Evolutionary conservation across 2,329 filamentous ascomycete genomes (phyloP), one percentile per base, ranked within the genome.

Genomic region (Cladosporium sp.): DNA sequence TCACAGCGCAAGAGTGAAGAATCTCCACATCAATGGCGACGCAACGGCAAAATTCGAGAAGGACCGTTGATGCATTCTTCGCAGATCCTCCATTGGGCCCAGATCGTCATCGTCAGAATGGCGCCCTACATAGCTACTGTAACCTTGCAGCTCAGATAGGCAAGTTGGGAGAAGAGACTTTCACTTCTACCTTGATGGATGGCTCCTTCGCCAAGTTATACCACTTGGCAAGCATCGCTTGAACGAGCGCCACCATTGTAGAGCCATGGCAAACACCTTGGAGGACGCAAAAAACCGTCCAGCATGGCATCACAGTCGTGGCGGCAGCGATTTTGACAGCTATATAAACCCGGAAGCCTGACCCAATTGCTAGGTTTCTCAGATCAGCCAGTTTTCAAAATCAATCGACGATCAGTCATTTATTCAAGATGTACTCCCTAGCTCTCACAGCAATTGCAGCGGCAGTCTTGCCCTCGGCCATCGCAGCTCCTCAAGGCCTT

Each of bases 221-320:
- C 22, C 28, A 55, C 52, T 55, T 55, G 52, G 52, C 52, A 55
- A 32, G 28, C 32, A 47, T 53, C 52, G 52, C 40, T 55, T 55
- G 19, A 13, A 24, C 10, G 28, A 17, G 25, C 39, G 51, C 51
- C 52, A 55, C 52, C 40, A 24, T 44, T 36, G 50, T 44, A 47
- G 40, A 47, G 40, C 25, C 52, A 55, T 45, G 52, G 52, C 52
- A 17, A 47, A 35, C 4, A 55, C 52, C 52, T 39, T 47, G 39
- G 37, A 25, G 52, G 32, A 36, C 32, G 35, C 45, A 40, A 47
- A 32, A 20, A 55, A 19, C n/a, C 32, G n/a, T 13, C 24, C 24
- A 48, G 7, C 44, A n/a, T 17, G 19, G 44, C 13, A 32, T 48
- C 44, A n/a, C 34, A 15, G 34, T 48, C 13, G 24, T 13, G n/a